phyloP scores from a whole-genome alignment of 108 stramenopile species.

The Cyclotella kingstonii region DNA sequence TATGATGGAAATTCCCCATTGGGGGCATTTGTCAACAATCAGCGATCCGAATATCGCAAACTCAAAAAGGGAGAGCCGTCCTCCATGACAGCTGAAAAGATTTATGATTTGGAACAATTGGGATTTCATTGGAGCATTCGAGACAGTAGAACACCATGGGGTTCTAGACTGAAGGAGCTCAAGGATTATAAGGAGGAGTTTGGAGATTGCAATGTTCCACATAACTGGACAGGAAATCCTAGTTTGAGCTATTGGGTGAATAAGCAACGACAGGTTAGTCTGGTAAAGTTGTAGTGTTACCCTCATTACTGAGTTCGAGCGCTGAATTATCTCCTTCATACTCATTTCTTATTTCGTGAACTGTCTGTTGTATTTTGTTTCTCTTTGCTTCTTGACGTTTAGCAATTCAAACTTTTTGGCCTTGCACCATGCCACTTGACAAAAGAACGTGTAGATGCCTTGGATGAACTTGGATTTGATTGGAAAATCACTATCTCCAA shows the following conservation, averaged over 20 bases:
- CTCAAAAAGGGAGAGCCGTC: slow-evolving; percentile 7
- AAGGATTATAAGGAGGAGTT: slow-evolving; percentile 5
- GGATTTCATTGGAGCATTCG: slow-evolving; percentile 25
- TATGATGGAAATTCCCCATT: slow-evolving; percentile 16
- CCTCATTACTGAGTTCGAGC: background rate
- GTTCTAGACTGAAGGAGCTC: slow-evolving; percentile 11
- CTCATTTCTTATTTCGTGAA: background rate
- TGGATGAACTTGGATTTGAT: slow-evolving; percentile 16
- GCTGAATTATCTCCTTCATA: background rate
- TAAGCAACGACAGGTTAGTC: slow-evolving; percentile 16
- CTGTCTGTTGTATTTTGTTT: background rate
- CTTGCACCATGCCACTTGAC: slow-evolving; percentile 13
- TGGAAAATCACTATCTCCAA: background rate
- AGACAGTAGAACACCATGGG: slow-evolving; percentile 15
- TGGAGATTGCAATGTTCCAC: slow-evolving; percentile 19
- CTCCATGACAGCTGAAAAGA: slow-evolving; percentile 13
- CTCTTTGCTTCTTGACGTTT: background rate
- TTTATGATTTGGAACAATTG: slow-evolving; percentile 19
- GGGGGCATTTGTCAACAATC: slow-evolving; percentile 29
- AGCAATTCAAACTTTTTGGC: slow-evolving; percentile 22
- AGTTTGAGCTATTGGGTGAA: slow-evolving; percentile 24
- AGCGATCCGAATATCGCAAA: slow-evolving; percentile 21
- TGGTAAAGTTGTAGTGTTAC: background rate
- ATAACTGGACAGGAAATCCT: slow-evolving; percentile 20
- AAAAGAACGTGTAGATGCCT: slow-evolving; percentile 4